These are phyloP conservation scores for Lepiota subincarnata DNA, from an alignment of 768 basidiomycete species.

Conservation along the genomic window DNA sequence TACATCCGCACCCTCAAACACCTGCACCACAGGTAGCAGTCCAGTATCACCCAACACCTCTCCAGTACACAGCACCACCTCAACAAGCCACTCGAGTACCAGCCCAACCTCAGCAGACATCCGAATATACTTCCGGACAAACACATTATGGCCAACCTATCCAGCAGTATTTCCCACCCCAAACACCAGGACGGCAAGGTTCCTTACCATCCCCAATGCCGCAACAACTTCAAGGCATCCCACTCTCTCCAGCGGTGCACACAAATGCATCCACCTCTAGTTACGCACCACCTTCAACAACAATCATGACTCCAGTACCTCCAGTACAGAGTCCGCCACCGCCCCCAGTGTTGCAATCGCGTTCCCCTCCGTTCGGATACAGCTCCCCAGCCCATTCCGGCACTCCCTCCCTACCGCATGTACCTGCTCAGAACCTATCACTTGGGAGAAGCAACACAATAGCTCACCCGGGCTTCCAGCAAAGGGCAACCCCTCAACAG, in stretches of 20 bases:
- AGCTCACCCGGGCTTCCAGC: constrained; percentile 28
- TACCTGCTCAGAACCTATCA: constrained; percentile 21
- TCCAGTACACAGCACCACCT: constrained; percentile 31
- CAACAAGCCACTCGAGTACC: constrained; percentile 17
- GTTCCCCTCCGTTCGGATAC: constrained; percentile 7
- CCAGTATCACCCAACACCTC: constrained; percentile 24
- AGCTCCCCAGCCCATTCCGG: constrained; percentile 21
- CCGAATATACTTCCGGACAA: constrained; percentile 9
- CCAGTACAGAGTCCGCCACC: constrained; percentile 12
- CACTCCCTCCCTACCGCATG: constrained; percentile 16
- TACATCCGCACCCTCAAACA: constrained; percentile 25
- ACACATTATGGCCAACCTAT: constrained; percentile 17
- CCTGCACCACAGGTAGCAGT: constrained; percentile 18
- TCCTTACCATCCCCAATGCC: constrained; percentile 23
- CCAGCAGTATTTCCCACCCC: constrained; percentile 16
- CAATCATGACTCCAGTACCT: constrained; percentile 21
- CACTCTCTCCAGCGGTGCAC: constrained; percentile 10
- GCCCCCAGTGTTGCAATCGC: constrained; percentile 9
- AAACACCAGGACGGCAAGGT: constrained; percentile 17
- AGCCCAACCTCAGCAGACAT: constrained; percentile 13
- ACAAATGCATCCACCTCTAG: constrained; percentile 12
- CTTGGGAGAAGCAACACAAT: constrained; percentile 30
- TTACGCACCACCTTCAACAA: constrained; percentile 16
- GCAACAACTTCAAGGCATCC: constrained; percentile 18
- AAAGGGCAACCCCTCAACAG: constrained; percentile 25